phyloP scores from a whole-genome alignment of 2,329 filamentous ascomycete genomes.

The Septoria linicola region DNA sequence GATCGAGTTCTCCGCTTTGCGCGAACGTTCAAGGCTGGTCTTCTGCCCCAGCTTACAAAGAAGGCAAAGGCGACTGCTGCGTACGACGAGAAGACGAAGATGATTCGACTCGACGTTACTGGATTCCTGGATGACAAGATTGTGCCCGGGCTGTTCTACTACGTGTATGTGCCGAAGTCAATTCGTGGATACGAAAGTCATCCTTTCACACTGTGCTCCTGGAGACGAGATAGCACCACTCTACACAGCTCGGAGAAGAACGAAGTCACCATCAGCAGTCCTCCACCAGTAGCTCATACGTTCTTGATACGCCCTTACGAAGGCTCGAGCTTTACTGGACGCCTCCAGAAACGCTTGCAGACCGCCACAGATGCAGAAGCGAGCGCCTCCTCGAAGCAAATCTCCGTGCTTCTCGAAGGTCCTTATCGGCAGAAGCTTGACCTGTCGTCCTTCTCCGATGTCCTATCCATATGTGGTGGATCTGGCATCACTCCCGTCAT shows the following conservation, averaged over 20 bases:
- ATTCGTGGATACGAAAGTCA: conserved; percentile 52
- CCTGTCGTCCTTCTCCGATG: not conserved
- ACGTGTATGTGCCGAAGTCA: conserved; percentile 48
- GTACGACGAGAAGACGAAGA: conserved; percentile 46
- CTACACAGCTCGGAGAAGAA: not conserved
- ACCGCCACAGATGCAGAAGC: conserved; percentile 15
- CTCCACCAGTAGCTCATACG: conserved; percentile 36
- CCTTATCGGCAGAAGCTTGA: conserved; percentile 8
- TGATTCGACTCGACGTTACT: conserved; percentile 49
- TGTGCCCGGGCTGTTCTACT: conserved; percentile 51
- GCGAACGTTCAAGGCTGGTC: conserved; percentile 48
- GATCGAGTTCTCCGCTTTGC: conserved; percentile 50
- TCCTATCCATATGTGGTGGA: conserved; percentile 8
- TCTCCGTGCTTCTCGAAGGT: conserved; percentile 16
- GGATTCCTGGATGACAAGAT: conserved; percentile 35
- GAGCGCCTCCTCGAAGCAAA: not conserved
- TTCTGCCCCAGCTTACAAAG: conserved; percentile 35
- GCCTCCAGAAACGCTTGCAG: conserved; percentile 45
- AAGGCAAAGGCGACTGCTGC: conserved; percentile 39
- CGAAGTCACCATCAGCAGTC: not conserved
- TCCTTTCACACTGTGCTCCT: conserved; percentile 49
- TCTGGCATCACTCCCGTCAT: conserved; percentile 13
- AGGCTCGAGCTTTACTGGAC: conserved; percentile 55
- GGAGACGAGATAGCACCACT: not conserved
- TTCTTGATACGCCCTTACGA: conserved; percentile 54